These are phyloP conservation scores for Ganoderma lucidum DNA, from an alignment of 1,284 basidiomycete genomes.

Conservation along the genomic window DNA sequence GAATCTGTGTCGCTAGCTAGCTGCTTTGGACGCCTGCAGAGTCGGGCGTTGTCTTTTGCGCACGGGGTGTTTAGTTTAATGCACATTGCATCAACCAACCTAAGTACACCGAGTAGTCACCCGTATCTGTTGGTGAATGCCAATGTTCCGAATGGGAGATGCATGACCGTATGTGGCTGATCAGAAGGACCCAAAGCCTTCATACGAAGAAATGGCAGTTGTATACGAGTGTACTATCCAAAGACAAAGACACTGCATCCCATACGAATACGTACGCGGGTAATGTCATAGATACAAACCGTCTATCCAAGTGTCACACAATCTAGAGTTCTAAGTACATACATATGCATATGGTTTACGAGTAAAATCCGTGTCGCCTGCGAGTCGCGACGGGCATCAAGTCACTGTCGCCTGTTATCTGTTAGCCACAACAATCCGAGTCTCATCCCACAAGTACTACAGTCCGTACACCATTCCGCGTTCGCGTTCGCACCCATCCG, in stretches of 20 bases:
- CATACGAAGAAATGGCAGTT: background rate
- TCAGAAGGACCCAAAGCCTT: background rate
- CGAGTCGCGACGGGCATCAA: background rate
- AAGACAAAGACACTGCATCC: background rate
- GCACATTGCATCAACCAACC: no score
- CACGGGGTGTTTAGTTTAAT: background rate
- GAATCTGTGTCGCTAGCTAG: background rate
- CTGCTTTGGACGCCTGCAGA: no score
- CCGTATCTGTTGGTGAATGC: no score
- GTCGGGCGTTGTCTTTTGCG: no score
- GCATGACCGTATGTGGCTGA: no score
- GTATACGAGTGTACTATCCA: background rate
- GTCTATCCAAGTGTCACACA: background rate
- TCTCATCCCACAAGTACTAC: background rate
- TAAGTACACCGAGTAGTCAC: no score
- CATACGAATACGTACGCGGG: background rate
- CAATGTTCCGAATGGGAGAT: no score
- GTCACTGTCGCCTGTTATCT: background rate
- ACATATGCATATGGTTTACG: background rate
- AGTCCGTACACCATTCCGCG: background rate
- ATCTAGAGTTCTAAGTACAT: background rate
- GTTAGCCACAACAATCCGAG: background rate
- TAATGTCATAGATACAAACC: background rate
- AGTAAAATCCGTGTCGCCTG: background rate
- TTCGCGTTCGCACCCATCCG: background rate